Evolutionary conservation across 345 rosid species (phyloP).

Genomic region (Moricandia arvensis): DNA sequence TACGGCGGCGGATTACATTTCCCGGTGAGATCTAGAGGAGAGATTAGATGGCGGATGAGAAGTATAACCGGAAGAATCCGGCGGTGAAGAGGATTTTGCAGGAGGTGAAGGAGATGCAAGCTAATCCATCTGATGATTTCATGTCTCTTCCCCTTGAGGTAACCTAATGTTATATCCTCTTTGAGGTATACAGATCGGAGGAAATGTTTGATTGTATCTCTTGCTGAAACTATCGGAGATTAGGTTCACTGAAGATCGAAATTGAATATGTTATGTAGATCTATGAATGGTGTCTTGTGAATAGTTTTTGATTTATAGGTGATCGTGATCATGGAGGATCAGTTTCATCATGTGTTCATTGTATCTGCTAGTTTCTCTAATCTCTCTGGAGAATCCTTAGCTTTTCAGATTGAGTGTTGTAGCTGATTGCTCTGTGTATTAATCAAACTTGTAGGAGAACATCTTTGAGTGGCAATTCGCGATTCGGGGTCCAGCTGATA

Average conservation of each 20-base stretch:
- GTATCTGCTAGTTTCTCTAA: neutral
- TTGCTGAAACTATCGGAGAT: neutral
- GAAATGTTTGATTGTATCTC: neutral
- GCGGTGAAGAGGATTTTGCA: constrained; percentile 96
- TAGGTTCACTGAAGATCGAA: neutral
- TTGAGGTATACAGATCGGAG: constrained; percentile 16
- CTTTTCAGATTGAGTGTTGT: no score
- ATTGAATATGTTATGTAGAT: neutral
- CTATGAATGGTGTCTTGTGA: neutral
- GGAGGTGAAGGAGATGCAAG: constrained; percentile 99
- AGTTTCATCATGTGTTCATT: neutral
- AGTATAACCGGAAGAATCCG: constrained; percentile 85
- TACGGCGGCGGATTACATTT: constrained; percentile 15
- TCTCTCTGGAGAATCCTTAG: no score
- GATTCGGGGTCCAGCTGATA: constrained; percentile 73
- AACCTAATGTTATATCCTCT: neutral
- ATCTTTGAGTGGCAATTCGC: constrained; percentile 97
- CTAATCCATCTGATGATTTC: constrained; percentile 96
- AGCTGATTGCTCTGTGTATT: neutral
- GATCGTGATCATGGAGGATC: neutral
- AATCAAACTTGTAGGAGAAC: neutral
- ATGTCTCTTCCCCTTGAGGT: constrained; percentile 99
- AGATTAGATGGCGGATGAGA: constrained; percentile 68
- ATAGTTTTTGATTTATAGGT: neutral
- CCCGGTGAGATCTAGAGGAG: constrained; percentile 10